Conservation (phyloP, 495 filamentous ascomycete genomes). For the Parathielavia hyrcaniae region DNA sequence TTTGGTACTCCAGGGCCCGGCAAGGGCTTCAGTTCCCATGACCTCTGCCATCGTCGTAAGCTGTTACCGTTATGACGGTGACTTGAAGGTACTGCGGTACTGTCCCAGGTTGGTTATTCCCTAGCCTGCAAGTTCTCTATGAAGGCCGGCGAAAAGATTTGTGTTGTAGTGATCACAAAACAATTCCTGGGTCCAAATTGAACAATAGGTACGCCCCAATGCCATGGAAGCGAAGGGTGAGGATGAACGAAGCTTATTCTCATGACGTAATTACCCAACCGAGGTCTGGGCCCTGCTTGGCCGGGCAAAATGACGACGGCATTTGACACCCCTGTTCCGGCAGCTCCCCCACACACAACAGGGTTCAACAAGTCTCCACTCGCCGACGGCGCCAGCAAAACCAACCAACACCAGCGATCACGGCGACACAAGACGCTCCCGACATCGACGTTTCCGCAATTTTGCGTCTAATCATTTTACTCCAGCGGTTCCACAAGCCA, state of each 20-base stretch:
- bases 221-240: not conserved
- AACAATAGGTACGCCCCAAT: too few species aligned
- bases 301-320: constrained; percentile 18
- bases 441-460: constrained; percentile 1
- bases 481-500: not conserved
- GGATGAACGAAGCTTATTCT: not conserved
- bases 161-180: too few species aligned
- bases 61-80: too few species aligned
- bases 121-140: too few species aligned
- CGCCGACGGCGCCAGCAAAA: constrained; percentile 14
- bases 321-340: constrained; percentile 10
- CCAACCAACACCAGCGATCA: constrained; percentile 9
- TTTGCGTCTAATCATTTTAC: not conserved
- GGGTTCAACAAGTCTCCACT: constrained; percentile 10
- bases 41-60: too few species aligned
- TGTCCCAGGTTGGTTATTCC: too few species aligned
- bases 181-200: too few species aligned
- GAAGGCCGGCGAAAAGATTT: too few species aligned
- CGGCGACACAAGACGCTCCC: not conserved
- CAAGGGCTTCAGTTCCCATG: too few species aligned
- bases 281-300: constrained; percentile 7
- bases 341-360: not conserved
- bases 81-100: too few species aligned
- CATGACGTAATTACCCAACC: constrained; percentile 16
- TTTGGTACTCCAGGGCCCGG: too few species aligned